phyloP scores from a whole-genome alignment of 495 filamentous ascomycete species.

The Penicillium goetzii region DNA sequence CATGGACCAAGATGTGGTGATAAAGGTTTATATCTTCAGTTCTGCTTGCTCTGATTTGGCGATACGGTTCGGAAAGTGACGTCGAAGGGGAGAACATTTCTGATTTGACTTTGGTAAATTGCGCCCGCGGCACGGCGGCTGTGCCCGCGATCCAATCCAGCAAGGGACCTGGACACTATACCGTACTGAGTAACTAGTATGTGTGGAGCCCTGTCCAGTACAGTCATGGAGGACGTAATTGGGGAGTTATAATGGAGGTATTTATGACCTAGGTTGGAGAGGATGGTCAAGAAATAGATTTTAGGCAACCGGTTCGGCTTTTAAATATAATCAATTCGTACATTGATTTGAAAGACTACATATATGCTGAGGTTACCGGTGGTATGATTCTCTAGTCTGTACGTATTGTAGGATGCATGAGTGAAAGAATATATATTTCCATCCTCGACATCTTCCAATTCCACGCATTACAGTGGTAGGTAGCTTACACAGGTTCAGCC shows the following conservation, averaged over 20 bases:
- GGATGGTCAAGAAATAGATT: no score
- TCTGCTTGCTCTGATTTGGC: constrained; percentile 5
- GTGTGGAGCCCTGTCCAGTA: not conserved
- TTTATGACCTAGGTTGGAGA: no score
- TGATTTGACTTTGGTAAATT: constrained; percentile 3
- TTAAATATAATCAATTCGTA: no score
- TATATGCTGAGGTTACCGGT: no score
- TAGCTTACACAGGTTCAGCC: not conserved
- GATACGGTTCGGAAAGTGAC: constrained; percentile 11
- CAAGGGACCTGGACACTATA: not conserved
- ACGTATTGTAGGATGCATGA: no score
- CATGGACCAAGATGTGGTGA: not conserved
- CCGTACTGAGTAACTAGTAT: not conserved
- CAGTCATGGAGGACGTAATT: no score
- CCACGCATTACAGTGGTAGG: not conserved
- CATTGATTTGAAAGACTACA: no score
- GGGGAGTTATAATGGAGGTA: no score
- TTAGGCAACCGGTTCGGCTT: no score
- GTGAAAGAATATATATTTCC: not conserved
- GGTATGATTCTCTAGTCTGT: no score
- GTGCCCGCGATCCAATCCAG: constrained; percentile 18
- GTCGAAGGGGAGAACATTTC: constrained; percentile 10
- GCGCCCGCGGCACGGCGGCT: constrained; percentile 13
- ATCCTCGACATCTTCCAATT: not conserved
- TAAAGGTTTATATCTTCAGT: not conserved